phyloP scores from a whole-genome alignment of 2,329 filamentous ascomycete genomes.

The Diaporthe vaccinii region DNA sequence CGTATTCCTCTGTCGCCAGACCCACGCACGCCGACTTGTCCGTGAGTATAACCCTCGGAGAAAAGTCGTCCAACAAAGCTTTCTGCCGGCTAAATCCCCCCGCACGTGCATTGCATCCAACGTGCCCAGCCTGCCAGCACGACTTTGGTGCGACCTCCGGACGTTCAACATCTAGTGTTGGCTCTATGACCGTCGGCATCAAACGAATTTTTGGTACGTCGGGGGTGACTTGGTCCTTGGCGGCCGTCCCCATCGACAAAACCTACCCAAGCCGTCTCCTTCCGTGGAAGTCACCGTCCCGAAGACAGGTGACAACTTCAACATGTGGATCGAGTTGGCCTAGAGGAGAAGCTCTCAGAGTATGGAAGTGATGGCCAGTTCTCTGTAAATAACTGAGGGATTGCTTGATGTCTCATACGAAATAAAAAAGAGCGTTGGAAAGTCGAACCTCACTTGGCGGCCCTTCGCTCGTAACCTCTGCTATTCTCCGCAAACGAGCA shows the following conservation, averaged over 20 bases:
- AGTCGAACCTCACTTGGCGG: background rate
- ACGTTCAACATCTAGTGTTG: too few relatives aligned
- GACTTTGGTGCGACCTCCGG: background rate
- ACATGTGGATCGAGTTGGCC: conserved; percentile 1
- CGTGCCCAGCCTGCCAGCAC: background rate
- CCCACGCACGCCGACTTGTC: background rate
- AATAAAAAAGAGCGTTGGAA: background rate
- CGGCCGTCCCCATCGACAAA: background rate
- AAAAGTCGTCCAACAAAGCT: background rate
- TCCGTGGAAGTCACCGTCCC: background rate
- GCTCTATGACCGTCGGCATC: background rate
- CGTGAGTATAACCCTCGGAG: background rate
- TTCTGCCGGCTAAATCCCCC: background rate
- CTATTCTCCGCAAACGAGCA: background rate
- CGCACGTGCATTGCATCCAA: background rate
- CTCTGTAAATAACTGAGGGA: background rate
- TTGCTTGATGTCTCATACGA: background rate
- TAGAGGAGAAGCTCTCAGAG: background rate
- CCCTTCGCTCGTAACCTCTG: background rate
- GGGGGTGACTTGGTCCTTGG: background rate
- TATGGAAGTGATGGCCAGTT: background rate
- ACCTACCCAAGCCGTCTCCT: background rate
- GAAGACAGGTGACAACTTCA: conserved; percentile 11
- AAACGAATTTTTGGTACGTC: too few relatives aligned
- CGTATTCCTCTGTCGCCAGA: background rate